Base-by-base conservation (phyloP, 2,329 filamentous ascomycete genomes). In the Talaromyces piceae region DNA sequence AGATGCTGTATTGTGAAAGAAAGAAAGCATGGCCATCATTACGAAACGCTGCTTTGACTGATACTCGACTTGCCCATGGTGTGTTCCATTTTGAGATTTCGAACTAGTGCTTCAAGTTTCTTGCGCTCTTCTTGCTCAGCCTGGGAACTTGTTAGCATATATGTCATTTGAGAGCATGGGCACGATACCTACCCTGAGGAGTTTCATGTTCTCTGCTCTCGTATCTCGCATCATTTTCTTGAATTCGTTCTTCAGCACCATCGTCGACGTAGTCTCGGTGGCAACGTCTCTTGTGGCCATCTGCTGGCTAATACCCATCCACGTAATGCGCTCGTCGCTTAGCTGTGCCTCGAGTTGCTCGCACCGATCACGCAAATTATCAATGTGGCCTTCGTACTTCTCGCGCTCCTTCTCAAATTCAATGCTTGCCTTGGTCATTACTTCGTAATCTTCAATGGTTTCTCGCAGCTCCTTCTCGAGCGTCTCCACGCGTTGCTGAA, bases 211-310 rank as follows among this genome's bases (percentile, higher is more conserved):
- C 65, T 88, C 85, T 1, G 77, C 74, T 55, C 84, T 79, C 45
- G 82, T 82, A 61, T 88, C 84, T 56, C 83, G 77, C 84, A 88
- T 87, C 84, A 88, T 88, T 72, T 85, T 87, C 73, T 86, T 87
- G 64, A 88, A 88, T 65, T 88, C 85, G 56, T 83, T 83, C 67
- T 83, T 82, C 61, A 88, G 63, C 37, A 87, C 82, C 68, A 80
- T 80, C 22, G 82, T 84, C 59, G 82, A 86, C 3, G 82, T 87
- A 8, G 74, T 79, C 57, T 84, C 81, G 12, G 67, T 61, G 50
- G 70, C 63, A 46, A 66, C 61, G 57, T 69, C 59, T 52, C 65
- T 62, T 47, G 64, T 57, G 4, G 68, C 67, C 8, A 72, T 72
- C 12, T 80, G 77, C 59, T 77, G 79, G 62, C 75, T 78, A 27